Base-by-base conservation (phyloP, 495 filamentous ascomycete genomes). In the Bombardia bombarda region DNA sequence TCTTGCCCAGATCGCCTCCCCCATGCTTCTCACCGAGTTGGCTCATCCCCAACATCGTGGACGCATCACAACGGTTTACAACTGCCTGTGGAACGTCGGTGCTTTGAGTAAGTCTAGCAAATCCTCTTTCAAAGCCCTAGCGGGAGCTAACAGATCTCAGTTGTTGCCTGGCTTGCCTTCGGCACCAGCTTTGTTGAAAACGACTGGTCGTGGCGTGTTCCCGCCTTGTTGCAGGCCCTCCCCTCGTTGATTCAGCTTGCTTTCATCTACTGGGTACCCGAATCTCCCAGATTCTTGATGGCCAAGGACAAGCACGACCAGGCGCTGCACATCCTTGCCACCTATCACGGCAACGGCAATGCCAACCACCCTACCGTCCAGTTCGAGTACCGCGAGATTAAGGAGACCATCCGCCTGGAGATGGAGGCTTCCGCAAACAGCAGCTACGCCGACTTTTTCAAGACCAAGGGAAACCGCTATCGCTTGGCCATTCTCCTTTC, bases 401-500 rank as follows among this genome's bases (percentile, higher is more conserved):
- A 67, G 63, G 71, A 74, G 63, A 80, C 72, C 16, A 69, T 77
- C 50, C 58, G 63, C 8, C 53, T 77, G 34, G 76, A 80, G 58
- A 56, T 60, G 45, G 69, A 75, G 51, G 51, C 43, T 46, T 50
- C 53, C 40, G 39, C 56, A n/a, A 65, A 61, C 59, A 64, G 55
- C 59, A 69, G 55, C 51, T 75, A 72, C 52, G 3, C 58, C 26
- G 79, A 84, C 47, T 79, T 86, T 65, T 64, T 86, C 67, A 62
- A 61, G 35, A 84, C 82, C 43, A 75, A 73, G 57, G 82, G 83
- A 44, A 88, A 87, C 65, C 73, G 79, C 7, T 79, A 79, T 52
- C 73, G 82, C 20, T 53, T 84, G 4, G 41, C 59, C 30, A 60
- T 86, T 20, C 70, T 80, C 24, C 58, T 80, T 28, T 72, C 72